Evolutionary conservation across 2,329 filamentous ascomycete species (phyloP), one percentile per base, ranked within the genome.

Genomic region (Anisogramma anomala): DNA sequence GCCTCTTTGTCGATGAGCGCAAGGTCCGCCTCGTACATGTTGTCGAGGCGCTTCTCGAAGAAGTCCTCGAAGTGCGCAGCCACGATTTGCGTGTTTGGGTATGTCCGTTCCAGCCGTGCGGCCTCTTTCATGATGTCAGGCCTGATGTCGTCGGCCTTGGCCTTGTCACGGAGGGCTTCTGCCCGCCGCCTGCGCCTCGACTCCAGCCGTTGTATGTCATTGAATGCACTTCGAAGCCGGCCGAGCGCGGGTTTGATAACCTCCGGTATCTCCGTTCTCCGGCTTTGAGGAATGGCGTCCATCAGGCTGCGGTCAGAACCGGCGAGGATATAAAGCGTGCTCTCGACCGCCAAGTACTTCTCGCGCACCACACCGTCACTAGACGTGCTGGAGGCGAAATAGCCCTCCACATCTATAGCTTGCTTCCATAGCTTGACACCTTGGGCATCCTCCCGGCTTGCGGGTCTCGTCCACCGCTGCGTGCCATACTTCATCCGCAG

Each of bases 31-130:
- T 94, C 84, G 58, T 96, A 98, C 34, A 81, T 69, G 33, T 58
- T 61, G 39, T 82, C 77, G 2, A 98, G 72, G 1, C 87, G 77
- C 50, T 79, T 72, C 53, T 94, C 85, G 50, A 96, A 95, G 34
- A 96, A 82, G 39, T 79, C 75, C 54, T 98, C 91, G 54, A 98
- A 96, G 53, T 95, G 87, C 3, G 84, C 83, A 0, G 89, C 80
- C 37, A 86, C 82, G 38, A 98, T 82, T 9, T 79, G 75, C 27
- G 88, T 87, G 62, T 84, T 84, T 0, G 87, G 84, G 48, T 86
- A 89, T 44, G 84, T 80, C 33, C 88, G 77, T 63, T 96, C 91
- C 10, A 96, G 68, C 7, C 87, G 77, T 26, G 82, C 80, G 2
- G 88, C 81, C 67, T 96, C 88, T 36, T 74, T 74, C 17, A 94